Evolutionary conservation across 2,329 filamentous ascomycete species (phyloP).

Genomic region (Aureobasidium pullulans): DNA sequence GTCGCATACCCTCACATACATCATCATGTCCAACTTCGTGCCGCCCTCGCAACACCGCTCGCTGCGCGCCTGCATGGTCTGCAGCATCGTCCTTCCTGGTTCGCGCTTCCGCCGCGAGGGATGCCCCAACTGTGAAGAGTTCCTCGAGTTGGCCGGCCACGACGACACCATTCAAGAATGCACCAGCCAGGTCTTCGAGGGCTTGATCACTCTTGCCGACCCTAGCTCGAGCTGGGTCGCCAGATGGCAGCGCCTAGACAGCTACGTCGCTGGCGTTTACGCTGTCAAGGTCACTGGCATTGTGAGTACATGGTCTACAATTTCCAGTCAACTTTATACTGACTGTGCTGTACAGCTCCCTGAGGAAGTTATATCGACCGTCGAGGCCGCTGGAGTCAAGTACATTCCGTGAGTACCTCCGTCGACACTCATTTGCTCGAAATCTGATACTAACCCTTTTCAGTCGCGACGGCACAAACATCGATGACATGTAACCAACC

Average conservation of each 20-base stretch:
- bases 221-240: constrained; percentile 87
- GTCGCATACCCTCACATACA: not conserved
- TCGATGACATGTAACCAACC: constrained; percentile 2
- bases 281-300: constrained; percentile 90
- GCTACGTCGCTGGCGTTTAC: constrained; percentile 83
- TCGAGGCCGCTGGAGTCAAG: constrained; percentile 53
- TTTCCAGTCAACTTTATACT: constrained; percentile 1
- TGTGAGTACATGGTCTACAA: constrained; percentile 32
- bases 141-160: constrained; percentile 74
- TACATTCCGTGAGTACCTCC: constrained; percentile 47
- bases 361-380: constrained; percentile 47
- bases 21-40: constrained; percentile 56
- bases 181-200: constrained; percentile 94
- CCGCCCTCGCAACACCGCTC: constrained; percentile 70
- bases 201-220: constrained; percentile 76
- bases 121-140: constrained; percentile 93
- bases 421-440: not conserved
- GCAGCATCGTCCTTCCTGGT: constrained; percentile 77
- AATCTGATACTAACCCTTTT: not conserved
- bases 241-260: constrained; percentile 89
- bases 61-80: constrained; percentile 97
- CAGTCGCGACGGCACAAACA: constrained; percentile 14
- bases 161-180: constrained; percentile 78
- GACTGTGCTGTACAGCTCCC: constrained; percentile 37
- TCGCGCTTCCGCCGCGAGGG: constrained; percentile 80